Evolutionary conservation across 768 basidiomycete species (phyloP).

Genomic region (Harrya chromipes): DNA sequence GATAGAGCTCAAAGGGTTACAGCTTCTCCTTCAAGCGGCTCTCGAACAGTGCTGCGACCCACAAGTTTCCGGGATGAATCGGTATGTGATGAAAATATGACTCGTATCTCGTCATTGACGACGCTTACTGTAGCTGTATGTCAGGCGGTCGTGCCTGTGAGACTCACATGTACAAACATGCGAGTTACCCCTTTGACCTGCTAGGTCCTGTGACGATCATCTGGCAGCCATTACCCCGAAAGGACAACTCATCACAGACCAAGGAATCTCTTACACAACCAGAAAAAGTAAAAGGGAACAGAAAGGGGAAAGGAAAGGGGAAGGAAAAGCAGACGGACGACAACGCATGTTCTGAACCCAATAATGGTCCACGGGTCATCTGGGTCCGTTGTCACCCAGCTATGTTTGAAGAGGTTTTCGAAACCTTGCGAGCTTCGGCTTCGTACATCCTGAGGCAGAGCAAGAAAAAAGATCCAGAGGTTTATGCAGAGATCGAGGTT

Average conservation of each 20-base stretch:
- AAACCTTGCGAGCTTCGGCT: slow-evolving; percentile 48
- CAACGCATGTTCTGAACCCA: slow-evolving; percentile 2
- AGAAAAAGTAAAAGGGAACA: slow-evolving; percentile 9
- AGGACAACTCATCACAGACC: neutral
- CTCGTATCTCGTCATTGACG: slow-evolving; percentile 1
- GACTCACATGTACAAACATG: slow-evolving; percentile 61
- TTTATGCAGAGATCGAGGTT: slow-evolving; percentile 51
- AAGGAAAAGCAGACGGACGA: slow-evolving; percentile 33
- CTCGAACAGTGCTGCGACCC: slow-evolving; percentile 63
- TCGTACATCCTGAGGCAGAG: slow-evolving; percentile 45
- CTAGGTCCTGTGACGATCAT: slow-evolving; percentile 71
- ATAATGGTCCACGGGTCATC: slow-evolving; percentile 39
- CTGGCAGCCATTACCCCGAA: slow-evolving; percentile 52
- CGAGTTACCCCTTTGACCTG: slow-evolving; percentile 63
- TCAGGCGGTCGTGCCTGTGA: slow-evolving; percentile 65
- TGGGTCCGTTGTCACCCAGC: slow-evolving; percentile 85
- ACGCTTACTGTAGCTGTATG: slow-evolving; percentile 46
- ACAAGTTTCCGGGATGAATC: slow-evolving; percentile 58
- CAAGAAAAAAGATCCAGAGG: slow-evolving; percentile 21
- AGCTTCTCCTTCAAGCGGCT: slow-evolving; percentile 48
- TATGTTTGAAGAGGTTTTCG: slow-evolving; percentile 55
- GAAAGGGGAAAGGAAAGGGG: slow-evolving; percentile 20
- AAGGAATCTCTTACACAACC: neutral
- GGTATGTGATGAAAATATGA: slow-evolving; percentile 37
- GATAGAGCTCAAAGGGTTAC: slow-evolving; percentile 69